phyloP scores from a whole-genome alignment of 179 eudicot species.

The Actinidia chinensis region DNA sequence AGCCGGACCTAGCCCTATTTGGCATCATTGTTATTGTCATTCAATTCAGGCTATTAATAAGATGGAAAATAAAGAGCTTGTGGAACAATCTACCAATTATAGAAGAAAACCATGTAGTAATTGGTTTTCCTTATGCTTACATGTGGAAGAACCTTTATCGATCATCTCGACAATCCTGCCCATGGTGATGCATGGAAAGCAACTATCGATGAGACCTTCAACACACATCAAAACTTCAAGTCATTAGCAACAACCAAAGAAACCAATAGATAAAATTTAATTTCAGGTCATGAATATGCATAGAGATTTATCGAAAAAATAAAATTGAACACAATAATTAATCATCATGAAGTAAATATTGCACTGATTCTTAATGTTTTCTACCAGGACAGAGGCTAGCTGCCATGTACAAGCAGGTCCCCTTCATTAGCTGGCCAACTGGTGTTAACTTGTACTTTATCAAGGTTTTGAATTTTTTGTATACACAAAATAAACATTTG shows the following conservation, averaged over 20 bases:
- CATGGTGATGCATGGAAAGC: constrained; percentile 37
- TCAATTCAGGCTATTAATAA: not conserved
- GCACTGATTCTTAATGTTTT: too few species aligned
- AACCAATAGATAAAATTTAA: not conserved
- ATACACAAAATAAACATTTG: too few species aligned
- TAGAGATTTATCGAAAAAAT: too few species aligned
- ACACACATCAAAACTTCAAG: not conserved
- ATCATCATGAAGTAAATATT: too few species aligned
- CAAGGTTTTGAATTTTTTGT: too few species aligned
- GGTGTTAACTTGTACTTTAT: too few species aligned
- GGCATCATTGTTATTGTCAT: not conserved
- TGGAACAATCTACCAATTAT: too few species aligned
- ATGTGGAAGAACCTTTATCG: constrained; percentile 31
- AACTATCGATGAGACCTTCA: constrained; percentile 32
- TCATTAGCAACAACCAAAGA: not conserved
- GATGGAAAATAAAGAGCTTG: not conserved
- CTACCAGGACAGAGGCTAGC: too few species aligned
- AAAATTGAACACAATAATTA: too few species aligned
- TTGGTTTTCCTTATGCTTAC: constrained; percentile 20
- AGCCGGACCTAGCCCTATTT: not conserved
- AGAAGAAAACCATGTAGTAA: not conserved
- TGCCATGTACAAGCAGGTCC: too few species aligned
- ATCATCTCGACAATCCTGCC: constrained; percentile 40
- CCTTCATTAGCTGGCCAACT: too few species aligned
- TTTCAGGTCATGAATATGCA: too few species aligned